Conservation (phyloP, 352 stramenopile genomes). For the Phytophthora europaea region DNA sequence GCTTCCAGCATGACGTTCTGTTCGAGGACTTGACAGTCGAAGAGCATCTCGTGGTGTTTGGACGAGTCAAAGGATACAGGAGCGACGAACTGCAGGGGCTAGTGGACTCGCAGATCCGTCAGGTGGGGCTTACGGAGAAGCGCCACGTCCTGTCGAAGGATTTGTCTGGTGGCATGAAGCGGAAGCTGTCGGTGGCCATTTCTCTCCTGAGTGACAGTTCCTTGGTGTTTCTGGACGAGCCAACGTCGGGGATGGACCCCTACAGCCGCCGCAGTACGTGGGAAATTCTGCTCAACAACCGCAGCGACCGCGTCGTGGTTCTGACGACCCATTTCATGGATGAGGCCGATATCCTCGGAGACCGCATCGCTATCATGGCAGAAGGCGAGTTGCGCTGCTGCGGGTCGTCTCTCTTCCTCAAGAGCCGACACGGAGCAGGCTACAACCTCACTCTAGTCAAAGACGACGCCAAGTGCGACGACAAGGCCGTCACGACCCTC, state of each 20-base stretch:
- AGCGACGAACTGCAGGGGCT: conserved; percentile 43
- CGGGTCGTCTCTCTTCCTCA: conserved; percentile 76
- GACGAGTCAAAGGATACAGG: conserved; percentile 61
- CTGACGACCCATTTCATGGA: conserved; percentile 97
- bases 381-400: conserved; percentile 68
- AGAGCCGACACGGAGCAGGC: conserved; percentile 68
- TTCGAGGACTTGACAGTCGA: conserved; percentile 80
- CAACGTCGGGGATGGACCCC: conserved; percentile 95
- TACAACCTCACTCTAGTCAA: conserved; percentile 81
- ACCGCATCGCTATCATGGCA: conserved; percentile 76
- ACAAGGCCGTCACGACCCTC: conserved; percentile 44
- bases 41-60: conserved; percentile 80
- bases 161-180: conserved; percentile 90
- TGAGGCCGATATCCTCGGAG: conserved; percentile 89
- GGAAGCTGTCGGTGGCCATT: conserved; percentile 90
- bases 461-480: conserved; percentile 37
- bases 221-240: conserved; percentile 90
- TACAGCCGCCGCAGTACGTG: conserved; percentile 94
- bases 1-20: conserved; percentile 87
- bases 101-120: conserved; percentile 51
- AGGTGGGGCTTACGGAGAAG: conserved; percentile 76
- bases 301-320: conserved; percentile 75
- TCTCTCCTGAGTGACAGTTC: conserved; percentile 86
- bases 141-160: conserved; percentile 48
- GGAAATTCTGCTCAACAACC: conserved; percentile 69